phyloP scores from a whole-genome alignment of 1,284 basidiomycete genomes.

The Earliella scabrosa region DNA sequence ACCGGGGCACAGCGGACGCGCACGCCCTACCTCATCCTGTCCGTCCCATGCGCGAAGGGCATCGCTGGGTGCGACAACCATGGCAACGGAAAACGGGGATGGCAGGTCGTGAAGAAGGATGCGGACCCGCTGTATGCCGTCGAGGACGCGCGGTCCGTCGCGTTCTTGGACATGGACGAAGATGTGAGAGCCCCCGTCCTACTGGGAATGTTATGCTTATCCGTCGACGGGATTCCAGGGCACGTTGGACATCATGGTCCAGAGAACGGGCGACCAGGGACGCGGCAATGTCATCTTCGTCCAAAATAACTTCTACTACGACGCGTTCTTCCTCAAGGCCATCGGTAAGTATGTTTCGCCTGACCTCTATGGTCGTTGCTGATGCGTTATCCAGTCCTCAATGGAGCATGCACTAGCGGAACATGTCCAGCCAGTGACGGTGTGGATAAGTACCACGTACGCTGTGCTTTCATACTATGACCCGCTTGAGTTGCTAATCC shows the following conservation, averaged over 20 bases:
- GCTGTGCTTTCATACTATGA: slow-evolving; percentile 27
- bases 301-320: slow-evolving; percentile 98
- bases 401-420: slow-evolving; percentile 88
- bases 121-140: slow-evolving; percentile 68
- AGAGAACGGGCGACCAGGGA: slow-evolving; percentile 74
- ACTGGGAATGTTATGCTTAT: no score
- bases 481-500: neutral
- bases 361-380: neutral
- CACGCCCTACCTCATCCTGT: slow-evolving; percentile 75
- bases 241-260: slow-evolving; percentile 90
- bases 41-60: slow-evolving; percentile 67
- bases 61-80: slow-evolving; percentile 56
- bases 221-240: no score
- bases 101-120: slow-evolving; percentile 63
- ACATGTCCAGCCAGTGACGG: slow-evolving; percentile 71
- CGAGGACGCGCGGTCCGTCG: slow-evolving; percentile 79
- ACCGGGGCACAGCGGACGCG: slow-evolving; percentile 39
- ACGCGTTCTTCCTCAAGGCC: slow-evolving; percentile 98
- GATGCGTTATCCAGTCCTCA: slow-evolving; percentile 64
- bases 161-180: slow-evolving; percentile 94
- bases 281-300: slow-evolving; percentile 78
- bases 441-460: slow-evolving; percentile 72
- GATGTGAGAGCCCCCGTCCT: slow-evolving; percentile 64
- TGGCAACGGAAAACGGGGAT: slow-evolving; percentile 62
- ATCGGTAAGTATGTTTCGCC: slow-evolving; percentile 59